Percentiles rank a stretch among this genome's conserved stretches.
Conservation (phyloP, 495 filamentous ascomycete species). For the Xylaria cubensis region DNA sequence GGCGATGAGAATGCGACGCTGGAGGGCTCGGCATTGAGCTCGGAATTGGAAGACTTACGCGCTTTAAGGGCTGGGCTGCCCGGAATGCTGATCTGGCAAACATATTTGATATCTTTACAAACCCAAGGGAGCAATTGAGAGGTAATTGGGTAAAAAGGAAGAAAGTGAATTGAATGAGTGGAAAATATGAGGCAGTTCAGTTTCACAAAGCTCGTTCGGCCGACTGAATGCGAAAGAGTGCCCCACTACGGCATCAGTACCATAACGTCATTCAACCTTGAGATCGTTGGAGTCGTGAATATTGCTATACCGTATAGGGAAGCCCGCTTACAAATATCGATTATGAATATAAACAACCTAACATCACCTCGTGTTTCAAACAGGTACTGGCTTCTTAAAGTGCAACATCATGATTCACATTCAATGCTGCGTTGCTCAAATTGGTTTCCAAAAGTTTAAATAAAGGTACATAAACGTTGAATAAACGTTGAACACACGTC, state of each 20-base stretch:
- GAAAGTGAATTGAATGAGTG: neutral
- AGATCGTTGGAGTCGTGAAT: neutral
- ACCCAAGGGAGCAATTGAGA: neutral
- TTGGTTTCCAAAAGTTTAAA: too few species aligned
- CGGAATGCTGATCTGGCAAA: slow-evolving; percentile 53
- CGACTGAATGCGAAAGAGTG: slow-evolving; percentile 13
- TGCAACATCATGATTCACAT: neutral
- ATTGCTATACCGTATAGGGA: neutral
- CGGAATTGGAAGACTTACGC: slow-evolving; percentile 41
- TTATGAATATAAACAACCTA: too few species aligned
- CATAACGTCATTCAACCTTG: slow-evolving; percentile 12
- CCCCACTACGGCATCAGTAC: slow-evolving; percentile 11
- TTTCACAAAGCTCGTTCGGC: slow-evolving; percentile 11
- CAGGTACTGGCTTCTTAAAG: too few species aligned
- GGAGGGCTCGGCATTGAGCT: slow-evolving; percentile 7
- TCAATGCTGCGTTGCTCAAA: neutral
- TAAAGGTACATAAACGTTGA: too few species aligned
- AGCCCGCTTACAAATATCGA: too few species aligned
- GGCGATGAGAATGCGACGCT: slow-evolving; percentile 8
- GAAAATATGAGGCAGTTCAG: neutral
- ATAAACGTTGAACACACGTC: too few species aligned
- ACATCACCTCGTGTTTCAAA: too few species aligned
- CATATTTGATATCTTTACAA: slow-evolving; percentile 39
- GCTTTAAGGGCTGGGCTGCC: slow-evolving; percentile 54
- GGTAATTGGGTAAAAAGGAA: neutral